These are phyloP conservation scores for Pseudogymnoascus verrucosus DNA, from an alignment of 2,329 filamentous ascomycete species.

Conservation along the genomic window DNA sequence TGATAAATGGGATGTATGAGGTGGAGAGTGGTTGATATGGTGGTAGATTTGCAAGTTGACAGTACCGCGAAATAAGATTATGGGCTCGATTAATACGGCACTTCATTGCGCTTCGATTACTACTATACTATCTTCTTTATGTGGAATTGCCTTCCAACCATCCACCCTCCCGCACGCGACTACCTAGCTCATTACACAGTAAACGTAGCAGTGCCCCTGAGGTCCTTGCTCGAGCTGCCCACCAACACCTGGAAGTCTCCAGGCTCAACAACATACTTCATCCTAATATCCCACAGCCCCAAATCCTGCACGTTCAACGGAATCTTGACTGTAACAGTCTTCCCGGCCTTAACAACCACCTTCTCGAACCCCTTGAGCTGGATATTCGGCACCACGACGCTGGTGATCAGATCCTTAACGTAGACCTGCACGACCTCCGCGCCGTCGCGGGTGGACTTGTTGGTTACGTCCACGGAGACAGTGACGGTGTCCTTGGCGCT, in stretches of 20 bases:
- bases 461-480: constrained; percentile 48
- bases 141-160: no score
- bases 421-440: constrained; percentile 51
- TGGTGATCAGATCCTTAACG: constrained; percentile 39
- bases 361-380: constrained; percentile 67
- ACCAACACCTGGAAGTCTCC: constrained; percentile 58
- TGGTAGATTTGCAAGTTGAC: background rate
- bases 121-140: background rate
- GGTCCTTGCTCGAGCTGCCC: constrained; percentile 50
- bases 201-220: constrained; percentile 48
- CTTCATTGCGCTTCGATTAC: background rate
- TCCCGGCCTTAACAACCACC: constrained; percentile 47
- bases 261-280: constrained; percentile 67
- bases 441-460: constrained; percentile 46
- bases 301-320: constrained; percentile 56
- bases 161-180: background rate
- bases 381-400: constrained; percentile 58
- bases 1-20: background rate
- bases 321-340: constrained; percentile 47
- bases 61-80: background rate
- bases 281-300: constrained; percentile 62
- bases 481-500: constrained; percentile 40
- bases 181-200: constrained; percentile 32
- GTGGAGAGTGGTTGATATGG: background rate
- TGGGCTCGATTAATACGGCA: background rate